Evolutionary conservation across 2,329 filamentous ascomycete genomes (phyloP).

Genomic region (Cadophora malorum): DNA sequence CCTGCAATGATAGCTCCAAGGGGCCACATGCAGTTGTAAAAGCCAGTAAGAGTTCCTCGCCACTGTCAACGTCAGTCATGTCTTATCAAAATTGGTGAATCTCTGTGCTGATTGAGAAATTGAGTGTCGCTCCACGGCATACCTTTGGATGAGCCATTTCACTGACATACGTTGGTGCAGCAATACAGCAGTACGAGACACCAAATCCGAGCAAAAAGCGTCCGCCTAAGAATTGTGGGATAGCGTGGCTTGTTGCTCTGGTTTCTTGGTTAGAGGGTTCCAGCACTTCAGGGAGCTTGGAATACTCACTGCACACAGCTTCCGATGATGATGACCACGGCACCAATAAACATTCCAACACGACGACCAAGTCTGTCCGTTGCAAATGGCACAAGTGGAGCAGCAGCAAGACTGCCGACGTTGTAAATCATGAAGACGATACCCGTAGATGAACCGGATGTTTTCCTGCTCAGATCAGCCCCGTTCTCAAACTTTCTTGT

Average conservation of each 20-base stretch:
- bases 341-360: constrained; percentile 57
- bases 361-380: constrained; percentile 58
- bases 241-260: constrained; percentile 48
- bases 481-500: neutral
- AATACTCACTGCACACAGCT: constrained; percentile 52
- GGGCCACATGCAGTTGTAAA: constrained; percentile 55
- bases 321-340: constrained; percentile 56
- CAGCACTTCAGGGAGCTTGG: neutral
- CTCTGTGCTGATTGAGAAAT: neutral
- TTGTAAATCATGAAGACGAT: constrained; percentile 65
- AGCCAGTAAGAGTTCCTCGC: constrained; percentile 56
- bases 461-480: constrained; percentile 16
- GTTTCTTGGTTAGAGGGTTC: neutral
- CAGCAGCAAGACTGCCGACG: constrained; percentile 62
- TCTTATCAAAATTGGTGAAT: too few relatives aligned
- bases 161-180: constrained; percentile 54
- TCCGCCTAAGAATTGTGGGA: constrained; percentile 54
- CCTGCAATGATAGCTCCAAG: constrained; percentile 33
- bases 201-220: constrained; percentile 58
- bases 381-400: constrained; percentile 59
- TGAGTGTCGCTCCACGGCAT: neutral
- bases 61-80: constrained; percentile 41
- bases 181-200: constrained; percentile 55
- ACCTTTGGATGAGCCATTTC: constrained; percentile 57
- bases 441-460: constrained; percentile 47